Percentiles rank a stretch among this genome's conserved stretches.
phyloP scores from a whole-genome alignment of 176 grass and related monocot genomes.

The Carex littledalei region DNA sequence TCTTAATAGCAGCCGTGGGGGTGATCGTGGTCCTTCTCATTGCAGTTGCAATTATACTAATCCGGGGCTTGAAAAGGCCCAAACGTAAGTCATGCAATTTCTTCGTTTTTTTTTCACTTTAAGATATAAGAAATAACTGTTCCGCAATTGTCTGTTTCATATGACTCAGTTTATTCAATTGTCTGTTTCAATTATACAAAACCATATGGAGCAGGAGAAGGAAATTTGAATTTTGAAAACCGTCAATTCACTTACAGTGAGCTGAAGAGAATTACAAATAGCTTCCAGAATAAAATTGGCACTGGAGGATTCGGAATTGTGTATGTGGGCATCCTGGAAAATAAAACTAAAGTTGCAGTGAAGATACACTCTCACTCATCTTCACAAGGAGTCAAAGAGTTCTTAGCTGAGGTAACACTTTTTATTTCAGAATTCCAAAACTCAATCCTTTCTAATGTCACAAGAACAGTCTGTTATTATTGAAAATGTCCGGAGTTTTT shows the following conservation, averaged over 20 bases:
- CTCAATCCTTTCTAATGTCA: no score
- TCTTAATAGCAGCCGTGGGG: not conserved
- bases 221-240: conserved; percentile 8
- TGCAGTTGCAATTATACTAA: not conserved
- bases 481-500: no score
- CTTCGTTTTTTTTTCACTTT: no score
- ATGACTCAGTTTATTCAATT: not conserved
- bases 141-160: not conserved
- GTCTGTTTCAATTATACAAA: no score
- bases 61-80: not conserved
- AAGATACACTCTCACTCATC: conserved; percentile 42
- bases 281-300: conserved; percentile 28
- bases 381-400: conserved; percentile 45
- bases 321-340: conserved; percentile 37
- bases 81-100: not conserved
- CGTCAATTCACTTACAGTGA: conserved; percentile 48
- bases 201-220: no score
- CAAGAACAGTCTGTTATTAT: no score
- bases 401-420: conserved; percentile 41
- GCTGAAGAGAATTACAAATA: conserved; percentile 33
- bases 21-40: not conserved
- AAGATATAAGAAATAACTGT: not conserved
- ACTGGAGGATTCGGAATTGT: conserved; percentile 53
- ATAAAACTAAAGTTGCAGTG: conserved; percentile 47
- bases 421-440: no score